Percentiles rank a stretch among this genome's conserved stretches.
Evolutionary conservation across 805 yeast genomes (phyloP).

Genomic region (Candida sanyiensis): DNA sequence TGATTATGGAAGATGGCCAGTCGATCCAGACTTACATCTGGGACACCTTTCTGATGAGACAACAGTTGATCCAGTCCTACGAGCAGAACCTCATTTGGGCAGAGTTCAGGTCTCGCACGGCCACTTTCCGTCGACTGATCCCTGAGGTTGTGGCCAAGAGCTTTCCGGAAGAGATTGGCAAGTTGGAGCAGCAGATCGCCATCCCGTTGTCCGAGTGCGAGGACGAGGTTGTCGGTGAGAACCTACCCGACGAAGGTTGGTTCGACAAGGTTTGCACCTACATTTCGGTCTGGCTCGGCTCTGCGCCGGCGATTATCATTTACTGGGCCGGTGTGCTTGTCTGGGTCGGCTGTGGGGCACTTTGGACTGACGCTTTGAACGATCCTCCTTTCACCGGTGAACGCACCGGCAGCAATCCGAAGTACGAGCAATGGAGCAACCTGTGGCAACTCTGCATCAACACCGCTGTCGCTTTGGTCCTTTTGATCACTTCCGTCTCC

Average conservation of each 20-base stretch:
- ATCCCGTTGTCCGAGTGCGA: no score
- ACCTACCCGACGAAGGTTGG: conserved; percentile 7
- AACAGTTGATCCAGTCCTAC: conserved; percentile 10
- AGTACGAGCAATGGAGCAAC: conserved; percentile 10
- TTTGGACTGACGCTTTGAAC: conserved; percentile 9
- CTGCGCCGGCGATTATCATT: conserved; percentile 7
- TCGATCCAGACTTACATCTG: conserved; percentile 12
- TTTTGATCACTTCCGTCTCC: conserved; percentile 7
- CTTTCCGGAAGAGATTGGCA: neutral
- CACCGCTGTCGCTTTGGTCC: conserved; percentile 7
- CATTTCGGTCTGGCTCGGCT: conserved; percentile 6
- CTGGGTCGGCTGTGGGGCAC: conserved; percentile 13
- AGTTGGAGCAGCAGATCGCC: no score
- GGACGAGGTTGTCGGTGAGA: conserved; percentile 1
- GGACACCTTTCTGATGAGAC: conserved; percentile 12
- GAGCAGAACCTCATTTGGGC: conserved; percentile 10
- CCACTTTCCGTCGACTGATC: conserved; percentile 6
- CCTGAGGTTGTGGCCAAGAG: conserved; percentile 1
- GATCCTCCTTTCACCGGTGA: conserved; percentile 11
- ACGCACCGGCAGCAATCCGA: conserved; percentile 7
- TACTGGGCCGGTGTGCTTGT: conserved; percentile 11
- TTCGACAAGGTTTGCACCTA: conserved; percentile 5
- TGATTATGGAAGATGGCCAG: conserved; percentile 10
- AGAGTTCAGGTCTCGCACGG: conserved; percentile 8
- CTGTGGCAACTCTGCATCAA: conserved; percentile 9